Evolutionary conservation across 768 basidiomycete species (phyloP).

Genomic region (Coprinellus aureogranulatus): DNA sequence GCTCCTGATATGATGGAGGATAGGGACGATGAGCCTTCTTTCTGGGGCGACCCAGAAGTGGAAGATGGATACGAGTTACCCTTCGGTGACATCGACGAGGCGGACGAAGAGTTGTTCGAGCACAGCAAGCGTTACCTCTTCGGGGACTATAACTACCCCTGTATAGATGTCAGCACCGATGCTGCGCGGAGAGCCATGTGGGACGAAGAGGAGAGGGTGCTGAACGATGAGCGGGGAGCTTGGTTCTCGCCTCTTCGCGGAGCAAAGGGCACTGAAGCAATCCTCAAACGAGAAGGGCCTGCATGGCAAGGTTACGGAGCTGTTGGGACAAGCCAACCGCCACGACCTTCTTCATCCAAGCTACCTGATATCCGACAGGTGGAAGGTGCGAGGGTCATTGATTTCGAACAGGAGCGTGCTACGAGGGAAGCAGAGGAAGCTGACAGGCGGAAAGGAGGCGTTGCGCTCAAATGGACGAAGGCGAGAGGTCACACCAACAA

Average conservation of each 20-base stretch:
- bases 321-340: constrained; percentile 32
- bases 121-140: constrained; percentile 80
- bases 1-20: constrained; percentile 50
- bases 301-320: constrained; percentile 61
- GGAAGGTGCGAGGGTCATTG: constrained; percentile 35
- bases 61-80: constrained; percentile 57
- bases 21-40: constrained; percentile 36
- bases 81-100: constrained; percentile 67
- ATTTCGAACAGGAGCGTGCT: constrained; percentile 44
- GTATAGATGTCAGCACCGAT: constrained; percentile 84
- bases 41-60: constrained; percentile 33
- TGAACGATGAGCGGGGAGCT: constrained; percentile 71
- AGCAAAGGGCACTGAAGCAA: constrained; percentile 37
- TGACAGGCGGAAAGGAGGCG: constrained; percentile 28
- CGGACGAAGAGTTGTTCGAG: constrained; percentile 72
- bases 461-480: constrained; percentile 45
- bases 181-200: constrained; percentile 61
- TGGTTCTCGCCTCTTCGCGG: constrained; percentile 65
- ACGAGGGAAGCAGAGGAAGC: constrained; percentile 20
- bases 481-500: neutral
- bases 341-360: neutral
- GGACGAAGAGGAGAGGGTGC: constrained; percentile 83
- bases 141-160: constrained; percentile 89
- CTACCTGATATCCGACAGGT: constrained; percentile 8
- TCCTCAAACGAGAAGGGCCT: constrained; percentile 37